A percentile compares a stretch with the other conserved stretches of the same genome.
Conservation (phyloP, 1,139 yeast genomes). For the Meyerozyma athensensis region DNA sequence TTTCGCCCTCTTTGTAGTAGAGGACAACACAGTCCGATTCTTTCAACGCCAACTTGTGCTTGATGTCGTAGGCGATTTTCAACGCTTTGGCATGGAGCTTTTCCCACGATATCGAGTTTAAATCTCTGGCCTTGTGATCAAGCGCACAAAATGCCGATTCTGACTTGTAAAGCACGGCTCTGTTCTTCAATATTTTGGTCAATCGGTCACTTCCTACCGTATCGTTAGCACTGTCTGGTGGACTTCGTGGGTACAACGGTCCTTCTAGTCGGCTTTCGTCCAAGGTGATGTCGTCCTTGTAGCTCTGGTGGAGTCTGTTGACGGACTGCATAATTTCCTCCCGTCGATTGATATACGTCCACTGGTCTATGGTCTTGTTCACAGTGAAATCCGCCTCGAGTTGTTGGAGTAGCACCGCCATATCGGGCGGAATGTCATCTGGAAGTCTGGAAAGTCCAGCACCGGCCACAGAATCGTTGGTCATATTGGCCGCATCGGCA, state of each 20-base stretch:
- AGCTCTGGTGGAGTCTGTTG: slow-evolving; percentile 31
- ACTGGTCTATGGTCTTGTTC: slow-evolving; percentile 41
- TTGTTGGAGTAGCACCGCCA: slow-evolving; percentile 39
- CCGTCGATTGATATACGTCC: slow-evolving; percentile 45
- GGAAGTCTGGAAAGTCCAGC: slow-evolving; percentile 9
- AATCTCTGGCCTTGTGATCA: slow-evolving; percentile 79
- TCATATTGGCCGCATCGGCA: slow-evolving; percentile 11
- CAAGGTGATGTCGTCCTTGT: slow-evolving; percentile 20
- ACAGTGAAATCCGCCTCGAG: slow-evolving; percentile 42
- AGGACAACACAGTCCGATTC: slow-evolving; percentile 81
- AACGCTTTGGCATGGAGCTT: slow-evolving; percentile 79
- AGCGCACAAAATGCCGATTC: slow-evolving; percentile 71
- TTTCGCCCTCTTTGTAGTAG: slow-evolving; percentile 79
- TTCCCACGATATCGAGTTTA: slow-evolving; percentile 79
- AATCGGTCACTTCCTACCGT: slow-evolving; percentile 46
- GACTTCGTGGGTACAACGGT: slow-evolving; percentile 60
- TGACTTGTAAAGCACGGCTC: slow-evolving; percentile 62
- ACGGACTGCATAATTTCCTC: slow-evolving; percentile 43
- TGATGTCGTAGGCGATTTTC: slow-evolving; percentile 82
- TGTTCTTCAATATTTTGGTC: slow-evolving; percentile 64
- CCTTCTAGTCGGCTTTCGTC: slow-evolving; percentile 41
- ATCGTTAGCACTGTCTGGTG: slow-evolving; percentile 22
- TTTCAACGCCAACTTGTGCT: slow-evolving; percentile 63
- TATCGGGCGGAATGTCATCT: slow-evolving; percentile 45
- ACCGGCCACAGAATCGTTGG: slow-evolving; percentile 9